These are phyloP conservation scores for Phragmites australis DNA, from an alignment of 176 grass and related monocot species.

Conservation along the genomic window DNA sequence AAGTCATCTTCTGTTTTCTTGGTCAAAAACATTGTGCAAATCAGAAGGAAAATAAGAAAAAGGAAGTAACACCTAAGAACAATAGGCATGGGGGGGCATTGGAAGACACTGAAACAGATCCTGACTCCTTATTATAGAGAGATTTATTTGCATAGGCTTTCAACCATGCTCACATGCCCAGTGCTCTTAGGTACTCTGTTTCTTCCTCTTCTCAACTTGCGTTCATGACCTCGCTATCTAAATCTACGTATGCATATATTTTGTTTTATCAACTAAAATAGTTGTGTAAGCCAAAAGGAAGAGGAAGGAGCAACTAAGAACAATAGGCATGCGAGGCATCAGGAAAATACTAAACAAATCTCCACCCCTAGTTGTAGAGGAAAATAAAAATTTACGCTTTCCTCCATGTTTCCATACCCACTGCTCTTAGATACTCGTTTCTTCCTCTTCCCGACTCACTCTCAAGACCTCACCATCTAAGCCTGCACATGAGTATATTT, in stretches of 20 bases:
- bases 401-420: neutral
- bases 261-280: neutral
- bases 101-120: neutral
- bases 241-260: neutral
- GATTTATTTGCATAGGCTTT: neutral
- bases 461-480: neutral
- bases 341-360: neutral
- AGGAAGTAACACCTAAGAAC: neutral
- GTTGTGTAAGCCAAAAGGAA: constrained; percentile 7
- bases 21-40: neutral
- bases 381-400: neutral
- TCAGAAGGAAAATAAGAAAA: neutral
- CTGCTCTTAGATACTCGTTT: neutral
- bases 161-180: neutral
- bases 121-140: neutral
- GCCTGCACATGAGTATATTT: neutral
- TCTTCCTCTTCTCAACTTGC: neutral
- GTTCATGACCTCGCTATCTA: neutral
- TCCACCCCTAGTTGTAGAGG: neutral
- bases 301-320: constrained; percentile 15
- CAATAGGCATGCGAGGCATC: constrained; percentile 29
- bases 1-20: neutral
- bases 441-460: constrained; percentile 17
- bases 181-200: neutral
- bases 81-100: neutral